Evolutionary conservation across 2,329 filamentous ascomycete species (phyloP), one percentile per base, ranked within the genome.

Genomic region (Colletotrichum horii): DNA sequence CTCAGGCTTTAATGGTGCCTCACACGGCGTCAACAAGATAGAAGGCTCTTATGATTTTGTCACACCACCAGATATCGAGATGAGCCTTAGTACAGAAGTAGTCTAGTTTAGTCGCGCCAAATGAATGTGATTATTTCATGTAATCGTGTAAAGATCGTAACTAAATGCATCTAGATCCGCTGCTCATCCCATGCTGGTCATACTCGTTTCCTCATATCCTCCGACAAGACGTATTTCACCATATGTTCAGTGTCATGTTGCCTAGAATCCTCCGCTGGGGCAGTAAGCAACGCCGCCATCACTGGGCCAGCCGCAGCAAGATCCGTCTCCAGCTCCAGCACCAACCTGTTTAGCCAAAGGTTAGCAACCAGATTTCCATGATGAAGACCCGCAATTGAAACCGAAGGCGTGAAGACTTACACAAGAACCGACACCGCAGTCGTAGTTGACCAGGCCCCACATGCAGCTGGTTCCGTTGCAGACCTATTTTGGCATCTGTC

Each of bases 371-470:
- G 6, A 60, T 12, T 1, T 32, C 6, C 26, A 4, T 43, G 19
- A 1, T 1, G 19, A 4, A 4, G 9, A n/a, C 3, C 19, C 5
- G 2, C 5, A 12, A 9, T 43, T 3, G 9, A 14, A 11, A 9
- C 16, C 16, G 24, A 60, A 30, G 3, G 1, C 43, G 43, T 52
- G 43, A 22, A 52, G 11, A 60, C 28, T 32, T 32, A 26, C 56
- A 14, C 56, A 60, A 60, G 56, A 60, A 60, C 56, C 56, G 15
- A 26, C 24, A 30, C 56, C 56, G 26, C 56, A 60, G 22, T 60
- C 56, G n/a, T 26, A 26, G 26, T 60, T 60, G 6, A 60, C 56
- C 26, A 32, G 8, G 12, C 56, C 26, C 28, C 26, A 60, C 56
- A 28, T 60, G 56, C 56, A 60, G 30, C 26, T n/a, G 56, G 22